Conservation (phyloP, 2,329 filamentous ascomycete species). For the Neophaeococcomyces aloes region DNA sequence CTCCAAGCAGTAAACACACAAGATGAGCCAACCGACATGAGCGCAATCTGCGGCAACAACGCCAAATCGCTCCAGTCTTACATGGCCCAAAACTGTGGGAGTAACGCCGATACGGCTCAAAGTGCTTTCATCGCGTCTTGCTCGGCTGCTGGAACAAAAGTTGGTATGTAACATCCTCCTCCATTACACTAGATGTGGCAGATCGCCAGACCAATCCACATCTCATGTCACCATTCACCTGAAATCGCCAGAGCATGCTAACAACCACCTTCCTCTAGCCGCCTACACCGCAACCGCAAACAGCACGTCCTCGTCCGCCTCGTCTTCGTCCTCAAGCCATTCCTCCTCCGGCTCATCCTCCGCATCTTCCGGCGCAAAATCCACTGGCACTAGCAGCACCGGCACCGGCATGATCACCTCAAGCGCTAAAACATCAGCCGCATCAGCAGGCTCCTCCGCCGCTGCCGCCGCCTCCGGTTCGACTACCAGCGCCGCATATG, state of each 20-base stretch:
- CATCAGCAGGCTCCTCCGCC: too few relatives aligned
- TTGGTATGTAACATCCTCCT: constrained; percentile 28
- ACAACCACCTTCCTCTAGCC: constrained; percentile 17
- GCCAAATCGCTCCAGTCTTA: constrained; percentile 27
- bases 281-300: constrained; percentile 22
- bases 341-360: too few relatives aligned
- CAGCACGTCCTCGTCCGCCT: constrained; percentile 9
- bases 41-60: constrained; percentile 29
- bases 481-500: background rate
- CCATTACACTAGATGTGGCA: constrained; percentile 1
- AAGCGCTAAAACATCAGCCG: background rate
- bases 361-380: too few relatives aligned
- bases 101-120: constrained; percentile 26
- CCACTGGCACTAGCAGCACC: constrained; percentile 5
- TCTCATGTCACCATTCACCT: too few relatives aligned
- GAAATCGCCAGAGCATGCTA: constrained; percentile 11
- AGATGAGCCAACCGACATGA: constrained; percentile 29
- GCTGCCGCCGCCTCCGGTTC: background rate
- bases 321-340: constrained; percentile 18
- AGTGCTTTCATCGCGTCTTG: constrained; percentile 32
- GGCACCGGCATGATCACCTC: constrained; percentile 1
- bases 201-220: too few relatives aligned
- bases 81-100: constrained; percentile 29
- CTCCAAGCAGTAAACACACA: constrained; percentile 38
- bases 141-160: constrained; percentile 29